Base-by-base conservation (phyloP, 371 early-diverging fungal genomes). In the Mortierella sp. region DNA sequence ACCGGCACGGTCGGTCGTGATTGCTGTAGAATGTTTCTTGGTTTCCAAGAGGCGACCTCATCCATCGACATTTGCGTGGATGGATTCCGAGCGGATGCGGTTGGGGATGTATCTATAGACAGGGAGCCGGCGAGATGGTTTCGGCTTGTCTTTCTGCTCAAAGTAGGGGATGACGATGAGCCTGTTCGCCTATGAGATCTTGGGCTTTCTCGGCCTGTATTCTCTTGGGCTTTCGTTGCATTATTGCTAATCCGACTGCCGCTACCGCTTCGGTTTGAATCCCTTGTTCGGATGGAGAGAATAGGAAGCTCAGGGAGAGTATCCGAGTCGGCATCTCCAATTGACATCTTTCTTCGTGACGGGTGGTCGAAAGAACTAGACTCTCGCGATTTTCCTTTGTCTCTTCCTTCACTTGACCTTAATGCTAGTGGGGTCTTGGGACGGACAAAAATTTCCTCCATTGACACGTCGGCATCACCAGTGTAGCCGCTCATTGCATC, bases 401-500 rank as follows among this genome's bases (percentile, higher is more conserved):
- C 71, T 22, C 57, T 35, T n/a, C 57, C 55, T 45, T 62, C 54
- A 16, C 37, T 14, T 4, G 57, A 59, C 43, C 43, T 54, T 6
- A 62, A 26, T 20, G 65, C 39, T 12, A 49, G 30, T 1, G 74
- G 70, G 9, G 73, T 78, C 61, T 47, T 73, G 49, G 79, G 71
- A 3, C 71, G 73, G 37, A 78, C 71, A 59, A 51, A 63, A 26
- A 71, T 75, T 59, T 74, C 75, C 30, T 80, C 80, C 80, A 80
- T 80, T 12, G 80, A 80, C 14, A 80, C 39, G 47, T 80, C 80
- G 1, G 80, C 80, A 64, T 80, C 80, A 16, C 80, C 80, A 4
- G 75, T 75, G 49, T 80, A 80, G 9, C 80, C 80, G n/a, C 75
- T 75, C 51, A 80, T 71, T 8, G 80, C 80, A 62, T 80, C 80